Conservation (phyloP, 2,329 filamentous ascomycete genomes). For the Allantophomopsis cytisporea region DNA sequence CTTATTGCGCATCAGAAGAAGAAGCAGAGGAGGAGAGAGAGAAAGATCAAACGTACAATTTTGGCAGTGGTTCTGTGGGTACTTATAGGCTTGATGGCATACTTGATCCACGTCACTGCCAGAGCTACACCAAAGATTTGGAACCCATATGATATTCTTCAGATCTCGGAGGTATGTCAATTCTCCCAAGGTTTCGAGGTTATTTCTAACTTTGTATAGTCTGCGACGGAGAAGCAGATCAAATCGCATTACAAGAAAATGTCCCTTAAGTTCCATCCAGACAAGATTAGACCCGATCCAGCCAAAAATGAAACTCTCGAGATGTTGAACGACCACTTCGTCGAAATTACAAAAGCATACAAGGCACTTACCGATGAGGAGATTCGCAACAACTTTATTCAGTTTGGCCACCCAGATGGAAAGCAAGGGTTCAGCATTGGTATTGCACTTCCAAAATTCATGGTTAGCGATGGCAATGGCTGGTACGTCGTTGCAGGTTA, state of each 20-base stretch:
- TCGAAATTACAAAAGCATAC: slow-evolving; percentile 95
- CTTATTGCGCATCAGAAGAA: slow-evolving; percentile 71
- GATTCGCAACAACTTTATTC: slow-evolving; percentile 89
- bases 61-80: slow-evolving; percentile 68
- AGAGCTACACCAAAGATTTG: slow-evolving; percentile 64
- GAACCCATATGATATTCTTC: slow-evolving; percentile 94
- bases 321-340: slow-evolving; percentile 73
- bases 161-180: slow-evolving; percentile 58
- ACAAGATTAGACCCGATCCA: slow-evolving; percentile 76
- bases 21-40: slow-evolving; percentile 80
- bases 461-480: slow-evolving; percentile 84
- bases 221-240: slow-evolving; percentile 77
- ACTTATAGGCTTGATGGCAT: slow-evolving; percentile 80
- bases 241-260: slow-evolving; percentile 82
- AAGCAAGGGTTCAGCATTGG: slow-evolving; percentile 98
- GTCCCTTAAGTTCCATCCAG: slow-evolving; percentile 78
- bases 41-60: slow-evolving; percentile 72
- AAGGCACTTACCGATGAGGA: slow-evolving; percentile 97
- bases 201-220: slow-evolving; percentile 32
- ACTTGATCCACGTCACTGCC: slow-evolving; percentile 73
- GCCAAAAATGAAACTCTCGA: slow-evolving; percentile 84
- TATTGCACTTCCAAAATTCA: slow-evolving; percentile 86
- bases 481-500: slow-evolving; percentile 93
- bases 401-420: slow-evolving; percentile 92
- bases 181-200: slow-evolving; percentile 2